These are phyloP conservation scores for Aspergillus tamarii DNA, from an alignment of 2,329 filamentous ascomycete species.

Conservation along the genomic window DNA sequence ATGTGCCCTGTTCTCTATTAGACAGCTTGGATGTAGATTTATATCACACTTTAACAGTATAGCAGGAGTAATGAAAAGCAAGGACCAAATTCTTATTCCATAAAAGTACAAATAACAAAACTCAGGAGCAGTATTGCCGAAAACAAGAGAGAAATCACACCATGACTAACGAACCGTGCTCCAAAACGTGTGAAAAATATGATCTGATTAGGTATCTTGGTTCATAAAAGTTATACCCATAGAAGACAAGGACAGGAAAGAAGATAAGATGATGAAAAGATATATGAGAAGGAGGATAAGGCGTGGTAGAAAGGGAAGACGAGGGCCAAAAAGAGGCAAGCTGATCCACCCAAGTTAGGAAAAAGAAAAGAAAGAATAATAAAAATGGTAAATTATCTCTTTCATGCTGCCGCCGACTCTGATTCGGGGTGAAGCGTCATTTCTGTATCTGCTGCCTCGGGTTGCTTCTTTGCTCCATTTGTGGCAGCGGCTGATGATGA, in stretches of 20 bases:
- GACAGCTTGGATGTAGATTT: background rate
- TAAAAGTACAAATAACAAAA: slow-evolving; percentile 4
- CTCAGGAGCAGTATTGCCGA: background rate
- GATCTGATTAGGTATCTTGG: slow-evolving; percentile 5
- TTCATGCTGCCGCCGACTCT: slow-evolving; percentile 15
- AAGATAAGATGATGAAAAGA: background rate
- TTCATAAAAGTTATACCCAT: background rate
- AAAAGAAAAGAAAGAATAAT: background rate
- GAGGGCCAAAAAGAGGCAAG: background rate
- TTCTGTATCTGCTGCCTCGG: background rate
- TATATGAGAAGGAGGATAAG: background rate
- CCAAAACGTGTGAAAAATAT: background rate
- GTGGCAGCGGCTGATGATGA: slow-evolving; percentile 9
- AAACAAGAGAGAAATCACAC: background rate
- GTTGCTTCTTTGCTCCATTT: slow-evolving; percentile 21
- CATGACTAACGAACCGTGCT: slow-evolving; percentile 1
- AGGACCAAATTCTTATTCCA: slow-evolving; percentile 2
- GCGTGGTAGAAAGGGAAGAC: background rate
- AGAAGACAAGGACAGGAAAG: slow-evolving; percentile 1
- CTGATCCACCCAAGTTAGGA: background rate
- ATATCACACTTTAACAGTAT: background rate
- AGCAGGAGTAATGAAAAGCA: background rate
- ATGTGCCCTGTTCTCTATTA: background rate
- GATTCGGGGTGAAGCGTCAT: slow-evolving; percentile 11
- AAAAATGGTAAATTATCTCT: background rate